These are phyloP conservation scores for Hansenula lynferdii DNA, from an alignment of 1,139 yeast genomes.

Conservation along the genomic window DNA sequence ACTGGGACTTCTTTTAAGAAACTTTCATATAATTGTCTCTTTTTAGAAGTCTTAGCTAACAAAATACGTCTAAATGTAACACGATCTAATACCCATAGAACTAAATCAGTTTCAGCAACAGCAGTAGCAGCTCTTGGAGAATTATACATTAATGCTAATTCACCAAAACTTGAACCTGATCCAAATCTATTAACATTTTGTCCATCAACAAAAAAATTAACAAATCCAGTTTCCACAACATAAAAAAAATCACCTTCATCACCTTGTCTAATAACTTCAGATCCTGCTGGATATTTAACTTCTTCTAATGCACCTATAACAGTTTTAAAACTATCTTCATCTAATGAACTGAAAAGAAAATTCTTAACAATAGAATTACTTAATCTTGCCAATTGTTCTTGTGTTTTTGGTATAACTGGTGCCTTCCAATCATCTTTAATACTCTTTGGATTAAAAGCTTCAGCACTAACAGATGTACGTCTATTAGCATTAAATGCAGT, in stretches of 20 bases:
- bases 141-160: constrained; percentile 94
- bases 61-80: constrained; percentile 88
- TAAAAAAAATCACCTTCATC: constrained; percentile 96
- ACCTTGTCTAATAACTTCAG: constrained; percentile 83
- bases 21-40: constrained; percentile 86
- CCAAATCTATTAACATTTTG: constrained; percentile 68
- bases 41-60: constrained; percentile 84
- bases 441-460: constrained; percentile 39
- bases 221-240: constrained; percentile 80
- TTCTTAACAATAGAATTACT: constrained; percentile 70
- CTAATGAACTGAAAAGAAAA: constrained; percentile 78
- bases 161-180: constrained; percentile 92
- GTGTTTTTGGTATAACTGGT: constrained; percentile 52
- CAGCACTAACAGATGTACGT: constrained; percentile 86
- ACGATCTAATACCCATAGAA: constrained; percentile 91
- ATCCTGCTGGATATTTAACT: constrained; percentile 53
- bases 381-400: constrained; percentile 63
- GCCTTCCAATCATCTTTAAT: constrained; percentile 69
- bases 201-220: constrained; percentile 76
- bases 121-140: constrained; percentile 98
- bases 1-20: constrained; percentile 86
- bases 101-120: constrained; percentile 62
- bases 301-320: constrained; percentile 81
- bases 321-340: constrained; percentile 63
- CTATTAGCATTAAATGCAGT: constrained; percentile 70